Conservation (phyloP, 768 basidiomycete species). For the Russula brevipes region DNA sequence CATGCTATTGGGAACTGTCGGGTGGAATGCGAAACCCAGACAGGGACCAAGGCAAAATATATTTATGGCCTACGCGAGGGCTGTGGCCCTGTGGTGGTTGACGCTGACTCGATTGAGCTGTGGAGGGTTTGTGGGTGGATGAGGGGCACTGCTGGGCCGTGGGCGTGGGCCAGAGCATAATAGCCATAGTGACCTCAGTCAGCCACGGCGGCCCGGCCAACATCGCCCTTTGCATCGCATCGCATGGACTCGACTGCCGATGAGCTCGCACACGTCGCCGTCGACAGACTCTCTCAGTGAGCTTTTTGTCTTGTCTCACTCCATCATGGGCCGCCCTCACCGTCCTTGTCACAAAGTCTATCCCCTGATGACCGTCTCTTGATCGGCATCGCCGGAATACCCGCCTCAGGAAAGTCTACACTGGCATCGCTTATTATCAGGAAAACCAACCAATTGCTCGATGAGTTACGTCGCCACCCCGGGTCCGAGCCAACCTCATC, state of each 20-base stretch:
- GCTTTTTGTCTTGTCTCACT: background rate
- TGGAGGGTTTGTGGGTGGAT: no score
- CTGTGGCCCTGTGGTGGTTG: background rate
- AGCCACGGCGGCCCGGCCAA: no score
- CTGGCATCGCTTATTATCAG: slow-evolving; percentile 56
- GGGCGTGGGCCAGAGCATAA: no score
- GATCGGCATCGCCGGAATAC: slow-evolving; percentile 71
- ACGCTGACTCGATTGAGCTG: no score
- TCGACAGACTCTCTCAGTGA: slow-evolving; percentile 12
- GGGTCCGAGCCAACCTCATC: background rate
- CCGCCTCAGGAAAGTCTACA: slow-evolving; percentile 85
- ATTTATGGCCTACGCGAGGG: background rate
- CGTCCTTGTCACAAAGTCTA: slow-evolving; percentile 21
- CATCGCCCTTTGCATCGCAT: no score
- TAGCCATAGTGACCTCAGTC: no score
- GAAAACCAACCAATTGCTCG: slow-evolving; percentile 45
- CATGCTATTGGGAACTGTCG: background rate
- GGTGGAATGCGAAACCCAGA: background rate
- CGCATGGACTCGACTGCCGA: slow-evolving; percentile 3
- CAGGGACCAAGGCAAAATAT: background rate
- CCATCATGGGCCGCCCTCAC: background rate
- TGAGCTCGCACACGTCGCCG: background rate
- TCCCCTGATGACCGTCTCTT: slow-evolving; percentile 45
- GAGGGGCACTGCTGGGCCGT: no score
- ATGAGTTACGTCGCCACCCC: background rate